Percentiles rank a stretch among this genome's conserved stretches.
Evolutionary conservation across 2,329 filamentous ascomycete genomes (phyloP).

Genomic region (Pseudogymnoascus sp.): DNA sequence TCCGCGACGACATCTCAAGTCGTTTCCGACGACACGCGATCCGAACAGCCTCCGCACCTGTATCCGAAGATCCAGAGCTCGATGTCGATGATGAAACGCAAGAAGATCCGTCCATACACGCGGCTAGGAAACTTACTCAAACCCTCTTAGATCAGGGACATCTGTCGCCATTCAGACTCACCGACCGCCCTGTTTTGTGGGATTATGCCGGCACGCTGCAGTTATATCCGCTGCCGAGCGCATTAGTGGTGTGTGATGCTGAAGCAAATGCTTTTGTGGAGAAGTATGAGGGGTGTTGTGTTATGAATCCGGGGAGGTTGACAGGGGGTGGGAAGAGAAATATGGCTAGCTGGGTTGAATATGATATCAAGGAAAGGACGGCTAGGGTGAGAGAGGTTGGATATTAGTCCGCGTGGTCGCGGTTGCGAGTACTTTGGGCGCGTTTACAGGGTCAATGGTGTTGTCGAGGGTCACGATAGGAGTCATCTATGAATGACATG

Average conservation of each 20-base stretch:
- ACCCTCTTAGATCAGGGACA: slow-evolving; percentile 87
- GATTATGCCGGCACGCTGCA: slow-evolving; percentile 70
- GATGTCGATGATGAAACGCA: slow-evolving; percentile 21
- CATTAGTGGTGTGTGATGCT: slow-evolving; percentile 73
- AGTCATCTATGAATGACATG: neutral
- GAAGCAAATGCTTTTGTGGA: slow-evolving; percentile 76
- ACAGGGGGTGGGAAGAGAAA: slow-evolving; percentile 61
- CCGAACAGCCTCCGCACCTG: slow-evolving; percentile 48
- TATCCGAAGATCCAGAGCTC: slow-evolving; percentile 30
- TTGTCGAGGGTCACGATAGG: neutral
- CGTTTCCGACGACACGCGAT: slow-evolving; percentile 72
- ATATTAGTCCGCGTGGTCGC: slow-evolving; percentile 17
- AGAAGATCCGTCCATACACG: slow-evolving; percentile 31
- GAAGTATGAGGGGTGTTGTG: slow-evolving; percentile 91
- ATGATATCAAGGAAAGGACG: slow-evolving; percentile 46
- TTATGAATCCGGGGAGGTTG: slow-evolving; percentile 82
- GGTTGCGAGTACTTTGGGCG: slow-evolving; percentile 1
- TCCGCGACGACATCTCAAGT: slow-evolving; percentile 77
- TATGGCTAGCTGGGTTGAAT: slow-evolving; percentile 79
- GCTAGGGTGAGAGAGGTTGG: slow-evolving; percentile 25
- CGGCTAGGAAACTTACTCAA: slow-evolving; percentile 74
- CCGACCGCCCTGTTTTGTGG: slow-evolving; percentile 78
- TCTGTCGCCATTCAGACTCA: slow-evolving; percentile 77
- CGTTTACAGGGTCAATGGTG: neutral
- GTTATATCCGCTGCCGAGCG: slow-evolving; percentile 81